Percentiles rank a stretch among this genome's conserved stretches.
These are phyloP conservation scores for Aspergillus novoparasiticus DNA, from an alignment of 2,329 filamentous ascomycete genomes.

Conservation along the genomic window DNA sequence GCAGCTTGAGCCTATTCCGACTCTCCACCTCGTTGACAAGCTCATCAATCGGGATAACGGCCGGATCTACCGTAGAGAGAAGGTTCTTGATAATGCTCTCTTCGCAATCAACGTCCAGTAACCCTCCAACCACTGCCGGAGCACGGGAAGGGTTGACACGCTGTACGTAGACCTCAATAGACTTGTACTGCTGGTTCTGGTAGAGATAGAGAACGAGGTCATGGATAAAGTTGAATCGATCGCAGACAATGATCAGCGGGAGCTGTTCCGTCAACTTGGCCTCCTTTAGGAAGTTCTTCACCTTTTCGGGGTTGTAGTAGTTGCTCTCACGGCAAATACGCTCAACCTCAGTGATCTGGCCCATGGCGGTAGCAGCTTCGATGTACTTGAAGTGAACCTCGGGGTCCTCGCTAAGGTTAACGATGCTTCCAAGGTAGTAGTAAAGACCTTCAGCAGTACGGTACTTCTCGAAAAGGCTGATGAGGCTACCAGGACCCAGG, in stretches of 20 bases:
- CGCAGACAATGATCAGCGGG: constrained; percentile 96
- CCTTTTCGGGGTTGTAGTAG: constrained; percentile 87
- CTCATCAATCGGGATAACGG: constrained; percentile 88
- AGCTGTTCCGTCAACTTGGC: constrained; percentile 89
- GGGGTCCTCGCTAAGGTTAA: constrained; percentile 91
- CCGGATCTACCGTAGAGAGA: constrained; percentile 78
- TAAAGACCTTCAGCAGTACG: constrained; percentile 95
- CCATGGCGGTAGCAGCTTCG: constrained; percentile 91
- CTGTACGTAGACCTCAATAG: constrained; percentile 97
- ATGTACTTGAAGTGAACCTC: constrained; percentile 99
- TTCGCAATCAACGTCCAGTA: constrained; percentile 96
- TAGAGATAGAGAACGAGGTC: constrained; percentile 95
- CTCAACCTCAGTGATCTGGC: constrained; percentile 93
- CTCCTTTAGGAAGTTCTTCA: constrained; percentile 99
- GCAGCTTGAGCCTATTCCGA: constrained; percentile 90
- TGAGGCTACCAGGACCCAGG: constrained; percentile 80
- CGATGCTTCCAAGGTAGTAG: constrained; percentile 97
- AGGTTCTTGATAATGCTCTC: constrained; percentile 95
- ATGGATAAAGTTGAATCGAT: constrained; percentile 99
- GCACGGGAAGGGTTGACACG: constrained; percentile 90
- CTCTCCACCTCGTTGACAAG: constrained; percentile 94
- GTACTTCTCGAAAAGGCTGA: constrained; percentile 96
- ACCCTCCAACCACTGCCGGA: constrained; percentile 86
- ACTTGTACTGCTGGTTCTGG: constrained; percentile 99
- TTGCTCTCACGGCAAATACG: constrained; percentile 95